phyloP scores from a whole-genome alignment of 768 basidiomycete species.

The Tulasnella sp. region DNA sequence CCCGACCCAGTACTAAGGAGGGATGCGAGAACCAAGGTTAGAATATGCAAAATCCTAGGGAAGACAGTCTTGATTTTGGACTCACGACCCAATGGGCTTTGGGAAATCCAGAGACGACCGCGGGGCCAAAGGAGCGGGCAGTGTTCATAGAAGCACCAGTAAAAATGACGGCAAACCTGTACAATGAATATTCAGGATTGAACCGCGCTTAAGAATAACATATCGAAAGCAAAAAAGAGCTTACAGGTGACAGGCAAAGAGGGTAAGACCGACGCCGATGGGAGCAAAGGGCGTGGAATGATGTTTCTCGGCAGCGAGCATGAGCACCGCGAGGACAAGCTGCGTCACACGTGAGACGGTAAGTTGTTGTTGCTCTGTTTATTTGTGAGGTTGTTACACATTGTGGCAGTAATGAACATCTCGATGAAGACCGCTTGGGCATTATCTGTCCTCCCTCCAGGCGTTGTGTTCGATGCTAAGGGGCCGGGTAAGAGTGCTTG shows the following conservation, averaged over 20 bases:
- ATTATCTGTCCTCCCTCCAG: slow-evolving; percentile 10
- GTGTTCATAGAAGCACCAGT: not conserved
- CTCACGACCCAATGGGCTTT: slow-evolving; percentile 8
- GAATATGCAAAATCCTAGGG: too few species aligned
- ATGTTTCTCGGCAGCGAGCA: slow-evolving; percentile 20
- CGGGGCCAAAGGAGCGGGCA: slow-evolving; percentile 21
- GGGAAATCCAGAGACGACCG: slow-evolving; percentile 19
- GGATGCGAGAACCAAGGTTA: not conserved
- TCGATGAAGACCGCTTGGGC: slow-evolving; percentile 19
- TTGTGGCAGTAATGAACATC: slow-evolving; percentile 18
- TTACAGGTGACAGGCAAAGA: slow-evolving; percentile 18
- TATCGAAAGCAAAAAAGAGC: not conserved
- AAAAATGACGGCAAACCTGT: slow-evolving; percentile 5
- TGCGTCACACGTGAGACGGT: not conserved
- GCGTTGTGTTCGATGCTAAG: slow-evolving; percentile 13
- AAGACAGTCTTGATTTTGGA: too few species aligned
- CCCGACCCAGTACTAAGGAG: slow-evolving; percentile 23
- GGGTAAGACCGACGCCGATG: slow-evolving; percentile 16
- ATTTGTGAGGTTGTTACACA: not conserved
- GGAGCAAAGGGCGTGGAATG: slow-evolving; percentile 16
- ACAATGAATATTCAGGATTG: not conserved
- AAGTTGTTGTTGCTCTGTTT: not conserved
- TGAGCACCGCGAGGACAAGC: slow-evolving; percentile 18
- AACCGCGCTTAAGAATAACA: not conserved
- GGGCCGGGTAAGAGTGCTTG: slow-evolving; percentile 21